These are phyloP conservation scores for Botryosphaeria dothidea DNA, from an alignment of 2,329 filamentous ascomycete species.

Conservation along the genomic window DNA sequence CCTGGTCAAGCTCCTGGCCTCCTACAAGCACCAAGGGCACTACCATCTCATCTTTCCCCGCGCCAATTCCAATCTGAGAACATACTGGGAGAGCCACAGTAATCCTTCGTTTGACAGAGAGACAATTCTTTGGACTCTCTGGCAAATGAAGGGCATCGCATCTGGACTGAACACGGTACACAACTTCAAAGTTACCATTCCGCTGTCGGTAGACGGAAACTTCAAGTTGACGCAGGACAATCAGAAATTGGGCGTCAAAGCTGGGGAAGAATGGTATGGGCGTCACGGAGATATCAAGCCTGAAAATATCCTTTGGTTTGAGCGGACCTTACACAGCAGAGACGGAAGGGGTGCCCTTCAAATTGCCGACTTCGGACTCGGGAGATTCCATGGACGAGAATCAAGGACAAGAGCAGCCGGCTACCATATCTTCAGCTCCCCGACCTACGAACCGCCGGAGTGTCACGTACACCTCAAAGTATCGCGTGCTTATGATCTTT, in stretches of 20 bases:
- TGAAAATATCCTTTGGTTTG: slow-evolving; percentile 39
- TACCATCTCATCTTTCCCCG: background rate
- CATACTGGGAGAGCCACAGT: background rate
- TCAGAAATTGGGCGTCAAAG: background rate
- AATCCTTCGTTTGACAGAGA: background rate
- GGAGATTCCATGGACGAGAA: slow-evolving; percentile 34
- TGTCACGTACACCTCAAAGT: slow-evolving; percentile 30
- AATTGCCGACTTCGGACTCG: slow-evolving; percentile 39
- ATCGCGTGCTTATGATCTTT: slow-evolving; percentile 39
- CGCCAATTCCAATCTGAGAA: background rate
- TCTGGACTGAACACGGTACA: background rate
- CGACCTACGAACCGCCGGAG: slow-evolving; percentile 45
- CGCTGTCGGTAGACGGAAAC: background rate
- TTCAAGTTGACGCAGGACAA: background rate
- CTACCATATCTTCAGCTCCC: slow-evolving; percentile 20
- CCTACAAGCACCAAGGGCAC: background rate
- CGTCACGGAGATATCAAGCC: slow-evolving; percentile 41
- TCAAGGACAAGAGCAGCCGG: slow-evolving; percentile 31
- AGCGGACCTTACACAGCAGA: background rate
- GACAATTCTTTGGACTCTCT: background rate
- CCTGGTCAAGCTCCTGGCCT: background rate
- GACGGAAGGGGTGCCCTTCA: slow-evolving; percentile 25
- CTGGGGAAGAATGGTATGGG: slow-evolving; percentile 28
- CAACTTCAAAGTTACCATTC: background rate
- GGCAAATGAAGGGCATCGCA: background rate